Conservation (phyloP, 225 moss, liverwort and hornwort species). For the Ulota crispa region DNA sequence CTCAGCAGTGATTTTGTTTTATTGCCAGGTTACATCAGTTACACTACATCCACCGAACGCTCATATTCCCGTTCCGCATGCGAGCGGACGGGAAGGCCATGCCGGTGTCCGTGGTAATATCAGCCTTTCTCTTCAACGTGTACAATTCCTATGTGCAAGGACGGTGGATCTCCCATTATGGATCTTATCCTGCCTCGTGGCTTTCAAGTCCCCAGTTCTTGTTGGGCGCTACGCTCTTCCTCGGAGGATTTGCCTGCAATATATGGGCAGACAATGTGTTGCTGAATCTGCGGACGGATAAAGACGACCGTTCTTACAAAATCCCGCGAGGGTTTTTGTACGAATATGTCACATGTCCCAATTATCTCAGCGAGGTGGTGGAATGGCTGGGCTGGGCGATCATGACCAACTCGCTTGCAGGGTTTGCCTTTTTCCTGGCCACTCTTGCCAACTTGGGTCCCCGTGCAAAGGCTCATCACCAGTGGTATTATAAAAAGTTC, state of each 20-base stretch:
- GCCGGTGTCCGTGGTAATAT: conserved; percentile 48
- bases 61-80: conserved; percentile 82
- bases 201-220: conserved; percentile 72
- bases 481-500: conserved; percentile 77
- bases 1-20: conserved; percentile 13
- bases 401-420: conserved; percentile 75
- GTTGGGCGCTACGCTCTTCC: conserved; percentile 53
- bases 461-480: conserved; percentile 59
- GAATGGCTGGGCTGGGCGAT: conserved; percentile 96
- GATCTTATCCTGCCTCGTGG: conserved; percentile 61
- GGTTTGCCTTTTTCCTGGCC: conserved; percentile 59
- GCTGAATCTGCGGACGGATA: conserved; percentile 56
- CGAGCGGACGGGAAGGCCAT: conserved; percentile 81
- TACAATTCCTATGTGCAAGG: conserved; percentile 75
- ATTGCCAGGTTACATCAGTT: conserved; percentile 60
- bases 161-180: conserved; percentile 85
- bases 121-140: conserved; percentile 59
- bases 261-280: conserved; percentile 85
- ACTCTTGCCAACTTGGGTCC: conserved; percentile 71
- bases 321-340: conserved; percentile 74
- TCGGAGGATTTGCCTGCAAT: conserved; percentile 63
- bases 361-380: conserved; percentile 78
- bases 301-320: conserved; percentile 71
- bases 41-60: conserved; percentile 82
- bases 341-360: conserved; percentile 66